These are phyloP conservation scores for Coemansia umbellata DNA, from an alignment of 192 early-diverging fungal species.

Conservation along the genomic window DNA sequence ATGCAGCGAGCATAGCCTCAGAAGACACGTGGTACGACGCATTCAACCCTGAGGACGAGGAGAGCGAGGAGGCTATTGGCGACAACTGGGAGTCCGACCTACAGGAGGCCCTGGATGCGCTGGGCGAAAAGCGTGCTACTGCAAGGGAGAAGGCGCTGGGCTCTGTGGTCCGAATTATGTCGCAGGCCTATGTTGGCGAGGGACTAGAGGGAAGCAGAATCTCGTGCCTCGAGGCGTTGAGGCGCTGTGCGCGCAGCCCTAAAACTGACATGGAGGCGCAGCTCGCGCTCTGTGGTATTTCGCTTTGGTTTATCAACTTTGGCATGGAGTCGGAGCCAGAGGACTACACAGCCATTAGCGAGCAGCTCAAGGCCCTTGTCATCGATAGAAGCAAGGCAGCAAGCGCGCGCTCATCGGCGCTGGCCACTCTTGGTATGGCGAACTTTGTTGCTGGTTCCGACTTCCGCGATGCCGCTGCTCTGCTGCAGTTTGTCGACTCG, in stretches of 20 bases:
- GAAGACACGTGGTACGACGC: slow-evolving; percentile 28
- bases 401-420: slow-evolving; percentile 14
- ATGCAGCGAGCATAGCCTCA: slow-evolving; percentile 20
- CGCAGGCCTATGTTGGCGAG: slow-evolving; percentile 55
- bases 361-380: slow-evolving; percentile 11
- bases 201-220: slow-evolving; percentile 51
- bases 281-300: slow-evolving; percentile 22
- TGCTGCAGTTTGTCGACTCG: slow-evolving; percentile 12
- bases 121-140: slow-evolving; percentile 34
- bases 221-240: slow-evolving; percentile 56
- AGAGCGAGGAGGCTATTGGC: background rate
- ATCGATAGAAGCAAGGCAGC: slow-evolving; percentile 1
- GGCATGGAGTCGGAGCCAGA: slow-evolving; percentile 16
- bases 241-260: slow-evolving; percentile 39
- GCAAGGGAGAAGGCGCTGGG: slow-evolving; percentile 56
- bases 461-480: slow-evolving; percentile 24
- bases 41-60: slow-evolving; percentile 4
- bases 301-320: slow-evolving; percentile 47
- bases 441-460: slow-evolving; percentile 40
- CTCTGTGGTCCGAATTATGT: slow-evolving; percentile 46
- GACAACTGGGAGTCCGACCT: slow-evolving; percentile 27
- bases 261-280: slow-evolving; percentile 26
- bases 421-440: slow-evolving; percentile 25
- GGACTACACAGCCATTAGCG: slow-evolving; percentile 9
- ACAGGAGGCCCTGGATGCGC: slow-evolving; percentile 19